phyloP scores from a whole-genome alignment of 495 filamentous ascomycete genomes.

The Aspergillus taichungensis region DNA sequence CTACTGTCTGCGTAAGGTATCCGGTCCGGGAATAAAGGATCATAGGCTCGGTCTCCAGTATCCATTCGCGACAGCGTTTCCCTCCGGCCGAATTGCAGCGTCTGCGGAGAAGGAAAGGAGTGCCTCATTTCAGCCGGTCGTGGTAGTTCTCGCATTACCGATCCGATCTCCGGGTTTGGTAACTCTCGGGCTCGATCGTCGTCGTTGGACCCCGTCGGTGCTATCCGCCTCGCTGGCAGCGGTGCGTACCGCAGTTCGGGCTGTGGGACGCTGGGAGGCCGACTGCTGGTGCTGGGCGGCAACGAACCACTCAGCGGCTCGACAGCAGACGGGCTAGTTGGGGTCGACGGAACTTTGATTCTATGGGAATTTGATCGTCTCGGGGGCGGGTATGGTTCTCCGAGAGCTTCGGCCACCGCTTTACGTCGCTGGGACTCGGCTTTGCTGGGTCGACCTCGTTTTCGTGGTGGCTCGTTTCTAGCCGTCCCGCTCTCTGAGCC shows the following conservation, averaged over 20 bases:
- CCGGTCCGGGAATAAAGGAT: slow-evolving; percentile 17
- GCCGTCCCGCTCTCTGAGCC: slow-evolving; percentile 13
- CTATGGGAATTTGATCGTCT: slow-evolving; percentile 22
- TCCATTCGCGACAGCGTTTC: slow-evolving; percentile 21
- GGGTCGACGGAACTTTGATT: slow-evolving; percentile 23
- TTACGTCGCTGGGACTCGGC: slow-evolving; percentile 45
- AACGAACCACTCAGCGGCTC: slow-evolving; percentile 4
- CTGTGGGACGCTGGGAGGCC: slow-evolving; percentile 5
- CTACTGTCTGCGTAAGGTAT: slow-evolving; percentile 22
- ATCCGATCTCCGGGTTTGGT: slow-evolving; percentile 15
- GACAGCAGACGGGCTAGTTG: slow-evolving; percentile 22
- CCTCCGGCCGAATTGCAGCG: slow-evolving; percentile 24
- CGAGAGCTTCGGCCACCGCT: slow-evolving; percentile 41
- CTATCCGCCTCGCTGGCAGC: slow-evolving; percentile 7
- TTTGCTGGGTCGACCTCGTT: slow-evolving; percentile 54
- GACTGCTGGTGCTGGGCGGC: slow-evolving; percentile 3
- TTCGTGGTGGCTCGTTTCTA: slow-evolving; percentile 39
- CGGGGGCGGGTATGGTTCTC: slow-evolving; percentile 41
- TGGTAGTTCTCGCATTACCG: slow-evolving; percentile 26
- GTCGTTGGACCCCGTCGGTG: slow-evolving; percentile 3
- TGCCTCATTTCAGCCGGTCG: slow-evolving; percentile 24
- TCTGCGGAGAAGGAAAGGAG: slow-evolving; percentile 25
- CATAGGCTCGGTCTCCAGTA: slow-evolving; percentile 9
- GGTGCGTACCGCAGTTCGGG: slow-evolving; percentile 8
- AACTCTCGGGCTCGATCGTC: slow-evolving; percentile 16